These are phyloP conservation scores for Capsicum rhomboideum DNA, from an alignment of 257 asterid species.

Conservation along the genomic window DNA sequence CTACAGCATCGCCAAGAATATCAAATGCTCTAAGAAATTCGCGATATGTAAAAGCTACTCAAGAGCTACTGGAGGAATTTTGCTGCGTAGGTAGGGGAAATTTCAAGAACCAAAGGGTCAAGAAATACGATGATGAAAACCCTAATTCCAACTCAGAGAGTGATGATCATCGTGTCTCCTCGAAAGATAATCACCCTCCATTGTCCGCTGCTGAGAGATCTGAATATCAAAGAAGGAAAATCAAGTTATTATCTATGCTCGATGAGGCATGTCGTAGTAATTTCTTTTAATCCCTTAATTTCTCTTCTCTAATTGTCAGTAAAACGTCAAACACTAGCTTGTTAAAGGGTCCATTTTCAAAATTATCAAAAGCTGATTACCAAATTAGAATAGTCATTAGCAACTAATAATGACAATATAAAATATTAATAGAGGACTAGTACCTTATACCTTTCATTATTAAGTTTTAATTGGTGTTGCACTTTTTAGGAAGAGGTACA, in stretches of 20 bases:
- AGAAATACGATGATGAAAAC: slow-evolving; percentile 33
- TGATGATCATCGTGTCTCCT: slow-evolving; percentile 8
- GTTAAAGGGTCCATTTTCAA: not conserved
- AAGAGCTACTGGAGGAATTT: slow-evolving; percentile 57
- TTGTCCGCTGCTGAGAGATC: slow-evolving; percentile 49
- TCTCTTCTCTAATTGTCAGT: not conserved
- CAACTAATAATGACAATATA: slow-evolving; percentile 3
- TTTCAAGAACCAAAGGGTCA: slow-evolving; percentile 20
- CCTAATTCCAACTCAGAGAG: slow-evolving; percentile 40
- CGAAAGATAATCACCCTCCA: slow-evolving; percentile 26
- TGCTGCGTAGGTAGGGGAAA: slow-evolving; percentile 68
- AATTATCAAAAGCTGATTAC: not conserved
- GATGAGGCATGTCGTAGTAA: slow-evolving; percentile 50
- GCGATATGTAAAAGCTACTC: slow-evolving; percentile 43
- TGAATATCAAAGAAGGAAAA: slow-evolving; percentile 63
- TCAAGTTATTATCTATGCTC: slow-evolving; percentile 61
- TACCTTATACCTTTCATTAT: not conserved
- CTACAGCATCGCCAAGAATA: slow-evolving; percentile 26
- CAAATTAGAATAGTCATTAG: not conserved
- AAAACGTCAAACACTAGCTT: not conserved
- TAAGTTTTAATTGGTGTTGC: not conserved
- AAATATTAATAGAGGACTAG: not conserved
- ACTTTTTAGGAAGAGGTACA: slow-evolving; percentile 52
- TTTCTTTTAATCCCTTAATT: not conserved
- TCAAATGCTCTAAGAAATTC: slow-evolving; percentile 32